Evolutionary conservation across 805 yeast species (phyloP).

Genomic region (Candida piceae): DNA sequence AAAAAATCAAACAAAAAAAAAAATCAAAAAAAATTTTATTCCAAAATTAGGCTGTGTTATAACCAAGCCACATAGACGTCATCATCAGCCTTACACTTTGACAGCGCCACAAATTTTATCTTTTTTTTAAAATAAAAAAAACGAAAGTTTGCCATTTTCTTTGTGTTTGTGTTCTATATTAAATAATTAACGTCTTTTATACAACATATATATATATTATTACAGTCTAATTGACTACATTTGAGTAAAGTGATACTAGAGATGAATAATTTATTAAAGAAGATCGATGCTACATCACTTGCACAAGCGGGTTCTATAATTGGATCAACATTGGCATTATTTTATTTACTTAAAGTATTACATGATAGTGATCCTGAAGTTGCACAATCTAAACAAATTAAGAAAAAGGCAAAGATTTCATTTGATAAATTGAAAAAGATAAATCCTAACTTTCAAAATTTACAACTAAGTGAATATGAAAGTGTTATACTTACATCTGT

Average conservation of each 20-base stretch:
- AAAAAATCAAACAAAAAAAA: no score
- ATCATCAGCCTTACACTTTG: no score
- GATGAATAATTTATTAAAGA: constrained; percentile 6
- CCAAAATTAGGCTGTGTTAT: neutral
- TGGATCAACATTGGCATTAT: constrained; percentile 52
- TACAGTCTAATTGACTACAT: no score
- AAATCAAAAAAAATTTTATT: no score
- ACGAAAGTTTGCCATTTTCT: no score
- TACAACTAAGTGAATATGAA: constrained; percentile 69
- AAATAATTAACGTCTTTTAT: no score
- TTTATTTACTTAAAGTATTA: constrained; percentile 36
- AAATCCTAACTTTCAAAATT: constrained; percentile 49
- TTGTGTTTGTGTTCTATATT: no score
- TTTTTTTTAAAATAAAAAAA: no score
- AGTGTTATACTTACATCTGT: constrained; percentile 70
- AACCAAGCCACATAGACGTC: no score
- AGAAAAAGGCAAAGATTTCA: constrained; percentile 54
- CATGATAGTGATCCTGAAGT: constrained; percentile 30
- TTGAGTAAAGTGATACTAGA: no score
- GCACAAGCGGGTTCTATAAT: constrained; percentile 29
- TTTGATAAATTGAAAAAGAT: constrained; percentile 50
- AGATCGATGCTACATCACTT: constrained; percentile 25
- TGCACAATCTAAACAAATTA: constrained; percentile 49
- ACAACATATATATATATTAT: no score
- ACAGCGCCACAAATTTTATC: no score